Evolutionary conservation across 192 early-diverging fungal species (phyloP).

Genomic region (Backusella circina): DNA sequence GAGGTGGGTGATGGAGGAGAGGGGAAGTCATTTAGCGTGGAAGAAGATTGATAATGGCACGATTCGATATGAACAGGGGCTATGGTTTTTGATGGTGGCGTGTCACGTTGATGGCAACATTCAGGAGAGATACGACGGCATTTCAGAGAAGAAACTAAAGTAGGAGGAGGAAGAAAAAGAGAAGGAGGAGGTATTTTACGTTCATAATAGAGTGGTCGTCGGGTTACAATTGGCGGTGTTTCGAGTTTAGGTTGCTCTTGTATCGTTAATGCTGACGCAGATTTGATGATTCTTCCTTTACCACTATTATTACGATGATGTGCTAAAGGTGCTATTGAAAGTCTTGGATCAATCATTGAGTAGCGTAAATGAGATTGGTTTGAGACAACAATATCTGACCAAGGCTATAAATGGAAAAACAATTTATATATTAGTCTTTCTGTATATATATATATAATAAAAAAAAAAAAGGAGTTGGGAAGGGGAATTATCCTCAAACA

Average conservation of each 20-base stretch:
- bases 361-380: neutral
- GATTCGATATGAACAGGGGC: neutral
- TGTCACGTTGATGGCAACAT: neutral
- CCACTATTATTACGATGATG: neutral
- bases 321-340: neutral
- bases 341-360: neutral
- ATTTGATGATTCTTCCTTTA: neutral
- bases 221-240: neutral
- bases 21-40: neutral
- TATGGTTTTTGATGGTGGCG: neutral
- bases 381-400: neutral
- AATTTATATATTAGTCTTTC: neutral
- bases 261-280: neutral
- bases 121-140: neutral
- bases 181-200: neutral
- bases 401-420: neutral
- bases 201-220: neutral
- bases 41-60: neutral
- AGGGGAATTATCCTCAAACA: neutral
- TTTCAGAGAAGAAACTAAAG: neutral
- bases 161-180: neutral
- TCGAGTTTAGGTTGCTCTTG: neutral
- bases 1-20: neutral
- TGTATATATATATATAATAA: neutral
- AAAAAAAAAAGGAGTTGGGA: neutral